Conservation (phyloP, 495 filamentous ascomycete species). For the Chaetomidium leptoderma region DNA sequence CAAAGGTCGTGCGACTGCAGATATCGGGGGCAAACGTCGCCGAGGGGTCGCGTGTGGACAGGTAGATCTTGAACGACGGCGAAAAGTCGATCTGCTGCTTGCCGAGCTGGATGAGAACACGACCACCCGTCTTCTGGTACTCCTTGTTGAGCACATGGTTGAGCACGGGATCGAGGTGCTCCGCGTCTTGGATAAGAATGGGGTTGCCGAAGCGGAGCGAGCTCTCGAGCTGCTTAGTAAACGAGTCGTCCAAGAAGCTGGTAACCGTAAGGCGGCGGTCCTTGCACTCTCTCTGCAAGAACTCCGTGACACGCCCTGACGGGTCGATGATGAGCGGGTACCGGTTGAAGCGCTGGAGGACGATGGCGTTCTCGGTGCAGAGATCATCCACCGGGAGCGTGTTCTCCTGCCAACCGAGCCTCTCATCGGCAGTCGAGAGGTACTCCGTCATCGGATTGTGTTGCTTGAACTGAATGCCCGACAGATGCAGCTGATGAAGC, state of each 20-base stretch:
- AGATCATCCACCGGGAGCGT: constrained; percentile 97
- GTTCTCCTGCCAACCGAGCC: constrained; percentile 89
- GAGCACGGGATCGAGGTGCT: constrained; percentile 92
- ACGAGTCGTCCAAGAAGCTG: constrained; percentile 96
- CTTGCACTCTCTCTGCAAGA: constrained; percentile 88
- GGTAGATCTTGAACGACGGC: constrained; percentile 89
- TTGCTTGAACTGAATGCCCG: constrained; percentile 85
- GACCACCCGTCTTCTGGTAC: constrained; percentile 98
- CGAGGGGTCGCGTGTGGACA: constrained; percentile 94
- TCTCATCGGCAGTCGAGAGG: constrained; percentile 92
- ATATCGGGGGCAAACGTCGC: constrained; percentile 96
- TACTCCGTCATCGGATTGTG: constrained; percentile 96
- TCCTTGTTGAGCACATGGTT: constrained; percentile 99
- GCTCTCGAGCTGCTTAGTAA: constrained; percentile 95
- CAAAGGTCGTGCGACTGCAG: constrained; percentile 95
- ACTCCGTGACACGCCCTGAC: constrained; percentile 88
- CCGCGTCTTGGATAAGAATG: constrained; percentile 96
- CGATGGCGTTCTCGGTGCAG: constrained; percentile 97
- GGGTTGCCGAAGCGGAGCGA: constrained; percentile 96
- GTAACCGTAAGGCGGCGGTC: constrained; percentile 92
- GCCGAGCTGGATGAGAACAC: constrained; percentile 95
- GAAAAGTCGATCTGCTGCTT: constrained; percentile 99
- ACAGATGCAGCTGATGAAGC: constrained; percentile 83
- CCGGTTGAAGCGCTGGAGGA: constrained; percentile 94
- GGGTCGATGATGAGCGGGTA: constrained; percentile 98